Conservation (phyloP, 148 eudicot species). For the Rhododendron mucronatum region DNA sequence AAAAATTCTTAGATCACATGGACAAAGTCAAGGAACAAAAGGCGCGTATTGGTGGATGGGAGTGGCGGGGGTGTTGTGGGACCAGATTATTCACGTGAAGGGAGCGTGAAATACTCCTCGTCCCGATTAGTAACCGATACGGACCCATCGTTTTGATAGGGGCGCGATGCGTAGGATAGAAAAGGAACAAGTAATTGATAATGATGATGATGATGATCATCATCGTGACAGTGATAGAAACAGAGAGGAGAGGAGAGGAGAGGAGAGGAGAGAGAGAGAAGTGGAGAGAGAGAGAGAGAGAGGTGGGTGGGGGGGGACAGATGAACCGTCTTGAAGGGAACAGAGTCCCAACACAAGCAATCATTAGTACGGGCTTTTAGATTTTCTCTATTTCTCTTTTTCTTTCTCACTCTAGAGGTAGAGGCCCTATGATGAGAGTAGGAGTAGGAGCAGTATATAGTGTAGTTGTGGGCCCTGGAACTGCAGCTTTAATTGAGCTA, state of each 20-base stretch:
- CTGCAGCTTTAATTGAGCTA: neutral
- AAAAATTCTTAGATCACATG: neutral
- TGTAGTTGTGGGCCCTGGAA: neutral
- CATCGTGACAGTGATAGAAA: neutral
- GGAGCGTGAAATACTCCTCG: slow-evolving; percentile 13
- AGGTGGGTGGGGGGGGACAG: slow-evolving; percentile 4
- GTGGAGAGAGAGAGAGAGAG: neutral
- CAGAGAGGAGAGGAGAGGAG: neutral
- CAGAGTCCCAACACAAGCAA: slow-evolving; percentile 10
- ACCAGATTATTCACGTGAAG: neutral
- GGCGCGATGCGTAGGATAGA: neutral
- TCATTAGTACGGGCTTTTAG: slow-evolving; percentile 1
- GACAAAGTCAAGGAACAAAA: neutral
- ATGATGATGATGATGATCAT: neutral
- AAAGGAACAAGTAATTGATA: neutral
- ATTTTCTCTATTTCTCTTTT: neutral
- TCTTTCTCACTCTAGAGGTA: neutral
- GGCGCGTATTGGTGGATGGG: neutral
- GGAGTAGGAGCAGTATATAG: neutral
- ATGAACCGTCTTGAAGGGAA: slow-evolving; percentile 13
- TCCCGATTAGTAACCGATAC: neutral
- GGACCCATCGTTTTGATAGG: neutral
- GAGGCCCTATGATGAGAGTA: neutral
- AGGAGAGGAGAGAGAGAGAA: neutral
- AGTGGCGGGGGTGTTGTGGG: neutral